Base-by-base conservation (phyloP, 2,329 filamentous ascomycete genomes). In the Lasiodiplodia hormozganensis region DNA sequence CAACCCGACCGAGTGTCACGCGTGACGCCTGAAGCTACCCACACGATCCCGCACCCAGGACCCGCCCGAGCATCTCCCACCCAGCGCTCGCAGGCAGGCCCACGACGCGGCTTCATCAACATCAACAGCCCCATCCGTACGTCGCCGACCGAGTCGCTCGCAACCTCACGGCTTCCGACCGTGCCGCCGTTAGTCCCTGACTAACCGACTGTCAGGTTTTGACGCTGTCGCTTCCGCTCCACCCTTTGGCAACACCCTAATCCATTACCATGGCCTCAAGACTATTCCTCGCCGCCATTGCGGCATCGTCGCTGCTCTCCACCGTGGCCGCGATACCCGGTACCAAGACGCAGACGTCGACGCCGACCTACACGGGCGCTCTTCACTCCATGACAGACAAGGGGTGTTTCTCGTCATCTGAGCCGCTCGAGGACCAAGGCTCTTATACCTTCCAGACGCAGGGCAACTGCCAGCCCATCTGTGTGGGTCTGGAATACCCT, bases 391-490 rank as follows among this genome's bases (percentile, higher is more conserved):
- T 78, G 74, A 67, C 67, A 11, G 69, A 76, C 25, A 77, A 83
- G 56, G 87, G 86, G 56, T 89, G 87, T 79, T 88, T 85, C 76
- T 81, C 78, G 52, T 81, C 79, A 21, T 79, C 81, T 6, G 76
- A 75, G n/a, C 82, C 82, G 2, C 78, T 88, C 65, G 77, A 78
- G 58, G 80, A 85, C 70, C 79, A 84, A 69, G 86, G 84, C 18
- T 68, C 73, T 14, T 86, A 82, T 68, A 80, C 76, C 34, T 89
- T 82, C 73, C 87, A 88, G 73, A 85, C 83, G 70, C 77, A 79
- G 36, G 87, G 87, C 65, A 84, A 84, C 71, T 90, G 88, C 72
- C 84, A 86, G 71, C 73, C 78, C 23, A 77, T 81, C 70, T 90
- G 88, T 75, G 73, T 82, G 28, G 73, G 79, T 2, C 74, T 79